Percentiles rank a stretch among this genome's conserved stretches.
phyloP scores from a whole-genome alignment of 1,139 yeast genomes.

The Suhomyces guaymorum region DNA sequence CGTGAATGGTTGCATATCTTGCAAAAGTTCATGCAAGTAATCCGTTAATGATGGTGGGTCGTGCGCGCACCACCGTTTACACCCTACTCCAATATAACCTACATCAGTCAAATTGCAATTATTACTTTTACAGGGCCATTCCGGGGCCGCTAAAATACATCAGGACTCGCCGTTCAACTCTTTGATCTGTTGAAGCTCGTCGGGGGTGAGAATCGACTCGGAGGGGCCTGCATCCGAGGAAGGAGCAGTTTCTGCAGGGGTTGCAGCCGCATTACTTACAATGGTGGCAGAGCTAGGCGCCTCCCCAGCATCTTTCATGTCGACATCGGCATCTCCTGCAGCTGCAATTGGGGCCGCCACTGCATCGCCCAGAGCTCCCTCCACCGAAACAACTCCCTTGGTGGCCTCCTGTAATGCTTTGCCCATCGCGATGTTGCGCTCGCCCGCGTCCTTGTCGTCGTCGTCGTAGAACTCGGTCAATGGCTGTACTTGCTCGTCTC shows the following conservation, averaged over 20 bases:
- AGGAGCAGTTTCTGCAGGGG: slow-evolving; percentile 3
- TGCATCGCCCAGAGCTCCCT: no score
- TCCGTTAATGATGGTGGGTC: no score
- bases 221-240: slow-evolving; percentile 11
- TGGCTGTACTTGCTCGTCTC: slow-evolving; percentile 68
- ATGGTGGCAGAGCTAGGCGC: no score
- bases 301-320: no score
- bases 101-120: no score
- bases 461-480: slow-evolving; percentile 69
- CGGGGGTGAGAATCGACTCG: slow-evolving; percentile 10
- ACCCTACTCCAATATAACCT: no score
- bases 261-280: background rate
- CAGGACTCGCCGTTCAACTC: slow-evolving; percentile 9
- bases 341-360: no score
- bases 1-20: no score
- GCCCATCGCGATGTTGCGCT: slow-evolving; percentile 26
- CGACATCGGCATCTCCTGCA: no score
- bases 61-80: no score
- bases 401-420: slow-evolving; percentile 7
- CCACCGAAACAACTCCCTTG: slow-evolving; percentile 1
- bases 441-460: slow-evolving; percentile 54
- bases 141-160: slow-evolving; percentile 8
- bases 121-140: slow-evolving; percentile 4
- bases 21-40: no score
- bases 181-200: slow-evolving; percentile 11